A percentile compares a stretch with the other conserved stretches of the same genome.
phyloP scores from a whole-genome alignment of 495 filamentous ascomycete species.

The Penicillium antarcticum region DNA sequence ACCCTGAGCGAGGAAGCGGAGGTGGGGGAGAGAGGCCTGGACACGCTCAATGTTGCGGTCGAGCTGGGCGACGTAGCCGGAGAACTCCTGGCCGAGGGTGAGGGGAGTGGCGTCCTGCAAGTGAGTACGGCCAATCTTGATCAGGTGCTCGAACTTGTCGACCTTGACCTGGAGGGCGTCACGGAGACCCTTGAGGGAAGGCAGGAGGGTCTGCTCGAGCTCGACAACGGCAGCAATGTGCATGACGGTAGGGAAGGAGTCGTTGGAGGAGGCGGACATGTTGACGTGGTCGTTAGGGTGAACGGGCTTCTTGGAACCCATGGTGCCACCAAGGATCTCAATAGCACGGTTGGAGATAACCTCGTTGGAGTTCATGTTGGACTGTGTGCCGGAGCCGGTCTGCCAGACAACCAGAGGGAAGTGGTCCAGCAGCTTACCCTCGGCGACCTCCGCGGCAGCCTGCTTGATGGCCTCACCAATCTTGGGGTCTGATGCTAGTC shows the following conservation, averaged over 20 bases:
- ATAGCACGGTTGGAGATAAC: conserved; percentile 99
- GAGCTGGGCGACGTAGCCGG: conserved; percentile 92
- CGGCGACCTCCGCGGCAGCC: conserved; percentile 89
- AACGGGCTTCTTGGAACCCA: conserved; percentile 95
- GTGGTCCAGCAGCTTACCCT: conserved; percentile 92
- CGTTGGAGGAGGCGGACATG: conserved; percentile 97
- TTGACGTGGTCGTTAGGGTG: conserved; percentile 99
- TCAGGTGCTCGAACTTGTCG: conserved; percentile 84
- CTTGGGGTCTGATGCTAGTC: conserved; percentile 63
- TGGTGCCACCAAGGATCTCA: conserved; percentile 90
- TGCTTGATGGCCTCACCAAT: conserved; percentile 91
- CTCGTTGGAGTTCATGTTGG: conserved; percentile 99
- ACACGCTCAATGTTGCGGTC: conserved; percentile 87
- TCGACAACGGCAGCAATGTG: conserved; percentile 97
- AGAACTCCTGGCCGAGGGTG: conserved; percentile 97
- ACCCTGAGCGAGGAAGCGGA: conserved; percentile 87
- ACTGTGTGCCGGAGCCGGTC: conserved; percentile 97
- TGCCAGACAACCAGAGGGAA: conserved; percentile 99
- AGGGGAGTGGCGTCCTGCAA: conserved; percentile 96
- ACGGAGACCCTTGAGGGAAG: conserved; percentile 75
- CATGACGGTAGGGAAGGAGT: conserved; percentile 99
- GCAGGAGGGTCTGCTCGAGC: conserved; percentile 80
- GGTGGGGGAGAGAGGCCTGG: conserved; percentile 73
- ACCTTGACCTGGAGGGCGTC: conserved; percentile 83
- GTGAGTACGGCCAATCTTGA: conserved; percentile 99